These are phyloP conservation scores for Jatropha podagrica DNA, from an alignment of 441 rosid species.

Conservation along the genomic window DNA sequence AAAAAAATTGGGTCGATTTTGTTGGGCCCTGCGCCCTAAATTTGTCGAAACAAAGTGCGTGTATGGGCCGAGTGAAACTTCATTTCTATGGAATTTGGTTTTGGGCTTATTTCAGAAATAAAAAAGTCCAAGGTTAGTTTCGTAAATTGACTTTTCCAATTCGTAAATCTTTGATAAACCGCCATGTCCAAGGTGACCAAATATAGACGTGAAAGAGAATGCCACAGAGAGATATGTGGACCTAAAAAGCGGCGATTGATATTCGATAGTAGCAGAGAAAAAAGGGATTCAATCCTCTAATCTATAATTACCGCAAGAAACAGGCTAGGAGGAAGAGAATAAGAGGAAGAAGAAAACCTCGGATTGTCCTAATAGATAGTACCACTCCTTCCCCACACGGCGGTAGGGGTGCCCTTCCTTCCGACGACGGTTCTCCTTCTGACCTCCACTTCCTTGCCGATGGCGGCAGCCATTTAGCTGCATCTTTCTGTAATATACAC, in stretches of 20 bases:
- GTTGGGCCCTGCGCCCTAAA: no score
- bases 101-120: no score
- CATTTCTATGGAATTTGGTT: no score
- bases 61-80: no score
- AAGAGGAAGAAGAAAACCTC: not conserved
- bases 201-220: not conserved
- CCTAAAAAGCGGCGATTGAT: not conserved
- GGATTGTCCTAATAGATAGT: not conserved
- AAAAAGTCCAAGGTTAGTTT: no score
- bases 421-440: constrained; percentile 8
- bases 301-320: not conserved
- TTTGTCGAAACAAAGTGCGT: no score
- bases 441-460: constrained; percentile 79
- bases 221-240: constrained; percentile 1
- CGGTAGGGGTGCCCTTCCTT: not conserved
- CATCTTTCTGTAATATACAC: not conserved
- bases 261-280: no score
- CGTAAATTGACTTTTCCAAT: no score
- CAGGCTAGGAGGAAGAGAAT: no score
- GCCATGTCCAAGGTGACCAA: not conserved
- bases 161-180: no score
- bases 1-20: no score
- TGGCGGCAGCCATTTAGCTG: constrained; percentile 54
- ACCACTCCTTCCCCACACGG: not conserved
- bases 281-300: not conserved